Percentiles rank a stretch among this genome's conserved stretches.
phyloP scores from a whole-genome alignment of 176 grass and related monocot genomes.

The Bonia amplexicaulis region DNA sequence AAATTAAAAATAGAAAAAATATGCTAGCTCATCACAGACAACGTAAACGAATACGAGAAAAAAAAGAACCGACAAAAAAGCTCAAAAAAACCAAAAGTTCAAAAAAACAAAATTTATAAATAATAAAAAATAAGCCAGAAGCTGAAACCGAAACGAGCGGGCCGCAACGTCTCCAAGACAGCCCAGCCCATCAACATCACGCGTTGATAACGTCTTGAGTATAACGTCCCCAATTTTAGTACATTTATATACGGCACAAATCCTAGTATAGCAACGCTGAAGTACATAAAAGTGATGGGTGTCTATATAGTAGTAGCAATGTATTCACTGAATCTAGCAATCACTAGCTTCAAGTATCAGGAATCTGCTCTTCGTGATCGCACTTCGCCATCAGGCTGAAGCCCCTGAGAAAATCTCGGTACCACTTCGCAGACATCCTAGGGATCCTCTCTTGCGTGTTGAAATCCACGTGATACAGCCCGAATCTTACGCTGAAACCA shows the following conservation, averaged over 20 bases:
- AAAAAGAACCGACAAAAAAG: too few species aligned
- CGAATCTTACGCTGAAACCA: conserved; percentile 37
- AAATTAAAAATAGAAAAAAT: too few species aligned
- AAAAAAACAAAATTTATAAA: too few species aligned
- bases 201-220: not conserved
- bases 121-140: too few species aligned
- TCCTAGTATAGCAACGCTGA: not conserved
- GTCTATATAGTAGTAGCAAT: not conserved
- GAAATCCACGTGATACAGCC: conserved; percentile 51
- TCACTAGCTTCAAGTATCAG: not conserved
- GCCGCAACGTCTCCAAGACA: not conserved
- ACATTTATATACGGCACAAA: not conserved
- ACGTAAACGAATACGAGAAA: too few species aligned
- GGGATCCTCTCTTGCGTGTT: conserved; percentile 41
- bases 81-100: too few species aligned
- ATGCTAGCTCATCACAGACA: too few species aligned
- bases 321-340: not conserved
- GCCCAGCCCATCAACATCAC: not conserved
- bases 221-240: not conserved
- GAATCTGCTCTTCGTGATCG: not conserved
- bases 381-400: not conserved
- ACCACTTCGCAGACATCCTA: conserved; percentile 47
- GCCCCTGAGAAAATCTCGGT: conserved; percentile 36
- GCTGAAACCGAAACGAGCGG: too few species aligned
- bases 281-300: not conserved